These are phyloP conservation scores for Dendrobium nobile DNA, from an alignment of 106 monocot species.

Conservation along the genomic window DNA sequence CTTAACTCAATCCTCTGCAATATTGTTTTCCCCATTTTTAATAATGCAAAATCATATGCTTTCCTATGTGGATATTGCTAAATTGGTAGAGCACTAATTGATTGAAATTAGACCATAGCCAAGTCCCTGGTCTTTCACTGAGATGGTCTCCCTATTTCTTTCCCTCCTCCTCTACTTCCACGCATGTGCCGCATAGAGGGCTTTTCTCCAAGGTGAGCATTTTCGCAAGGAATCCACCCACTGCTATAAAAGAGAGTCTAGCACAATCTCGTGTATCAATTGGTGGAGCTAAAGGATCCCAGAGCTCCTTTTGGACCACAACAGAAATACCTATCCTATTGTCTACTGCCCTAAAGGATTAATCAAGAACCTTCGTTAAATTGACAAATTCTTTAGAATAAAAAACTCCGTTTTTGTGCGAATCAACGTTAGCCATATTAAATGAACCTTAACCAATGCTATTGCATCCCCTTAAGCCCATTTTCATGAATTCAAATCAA, in stretches of 20 bases:
- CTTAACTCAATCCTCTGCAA: background rate
- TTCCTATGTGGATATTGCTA: background rate
- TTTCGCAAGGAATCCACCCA: background rate
- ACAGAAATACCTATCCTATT: background rate
- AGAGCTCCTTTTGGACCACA: background rate
- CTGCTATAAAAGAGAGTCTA: background rate
- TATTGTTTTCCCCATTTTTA: background rate
- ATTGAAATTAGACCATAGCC: background rate
- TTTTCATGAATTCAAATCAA: background rate
- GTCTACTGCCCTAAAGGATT: background rate
- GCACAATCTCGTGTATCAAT: background rate
- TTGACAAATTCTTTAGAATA: background rate
- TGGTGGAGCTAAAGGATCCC: background rate
- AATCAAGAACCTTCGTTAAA: background rate
- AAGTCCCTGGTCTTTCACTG: background rate
- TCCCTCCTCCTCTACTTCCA: background rate
- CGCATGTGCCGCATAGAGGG: background rate
- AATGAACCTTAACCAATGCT: background rate
- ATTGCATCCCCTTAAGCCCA: background rate
- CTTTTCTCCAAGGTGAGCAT: background rate
- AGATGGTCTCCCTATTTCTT: background rate
- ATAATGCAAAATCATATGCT: background rate
- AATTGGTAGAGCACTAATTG: background rate
- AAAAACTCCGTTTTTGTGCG: background rate
- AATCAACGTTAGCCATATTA: background rate